phyloP scores from a whole-genome alignment of 306 rosid genomes.

The Nissolia schottii region DNA sequence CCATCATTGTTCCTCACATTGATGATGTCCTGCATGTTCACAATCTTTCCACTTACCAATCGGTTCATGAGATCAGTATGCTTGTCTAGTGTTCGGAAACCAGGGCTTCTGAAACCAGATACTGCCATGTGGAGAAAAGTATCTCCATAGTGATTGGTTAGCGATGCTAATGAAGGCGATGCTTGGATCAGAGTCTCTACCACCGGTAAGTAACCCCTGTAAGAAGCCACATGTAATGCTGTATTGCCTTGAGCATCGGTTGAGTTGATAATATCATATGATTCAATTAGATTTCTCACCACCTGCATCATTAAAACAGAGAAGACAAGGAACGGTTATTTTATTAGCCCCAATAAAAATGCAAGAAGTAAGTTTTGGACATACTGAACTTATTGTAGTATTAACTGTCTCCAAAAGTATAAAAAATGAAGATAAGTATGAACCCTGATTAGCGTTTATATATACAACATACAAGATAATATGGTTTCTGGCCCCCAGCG shows the following conservation, averaged over 20 bases:
- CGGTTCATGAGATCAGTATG: constrained; percentile 68
- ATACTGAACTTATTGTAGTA: neutral
- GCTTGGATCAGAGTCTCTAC: constrained; percentile 59
- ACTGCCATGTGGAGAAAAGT: constrained; percentile 87
- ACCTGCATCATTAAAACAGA: constrained; percentile 47
- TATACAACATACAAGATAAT: neutral
- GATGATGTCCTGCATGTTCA: constrained; percentile 48
- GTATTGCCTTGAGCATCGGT: constrained; percentile 77
- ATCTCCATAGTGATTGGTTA: constrained; percentile 69
- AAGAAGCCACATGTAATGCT: constrained; percentile 76
- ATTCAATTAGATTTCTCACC: constrained; percentile 60
- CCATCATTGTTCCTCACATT: constrained; percentile 75
- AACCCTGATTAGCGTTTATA: neutral
- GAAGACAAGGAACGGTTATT: neutral
- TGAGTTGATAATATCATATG: constrained; percentile 53
- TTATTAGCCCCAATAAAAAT: neutral
- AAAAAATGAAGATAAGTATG: neutral
- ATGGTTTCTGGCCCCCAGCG: neutral
- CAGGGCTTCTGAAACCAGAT: constrained; percentile 83
- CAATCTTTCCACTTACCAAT: constrained; percentile 35
- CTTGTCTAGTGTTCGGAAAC: constrained; percentile 70
- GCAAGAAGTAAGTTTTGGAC: neutral
- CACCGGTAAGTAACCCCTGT: constrained; percentile 68
- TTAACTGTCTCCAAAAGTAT: neutral
- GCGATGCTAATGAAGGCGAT: constrained; percentile 46